These are phyloP conservation scores for Paraphaeosphaeria sporulosa DNA, from an alignment of 2,329 filamentous ascomycete genomes.

Conservation along the genomic window DNA sequence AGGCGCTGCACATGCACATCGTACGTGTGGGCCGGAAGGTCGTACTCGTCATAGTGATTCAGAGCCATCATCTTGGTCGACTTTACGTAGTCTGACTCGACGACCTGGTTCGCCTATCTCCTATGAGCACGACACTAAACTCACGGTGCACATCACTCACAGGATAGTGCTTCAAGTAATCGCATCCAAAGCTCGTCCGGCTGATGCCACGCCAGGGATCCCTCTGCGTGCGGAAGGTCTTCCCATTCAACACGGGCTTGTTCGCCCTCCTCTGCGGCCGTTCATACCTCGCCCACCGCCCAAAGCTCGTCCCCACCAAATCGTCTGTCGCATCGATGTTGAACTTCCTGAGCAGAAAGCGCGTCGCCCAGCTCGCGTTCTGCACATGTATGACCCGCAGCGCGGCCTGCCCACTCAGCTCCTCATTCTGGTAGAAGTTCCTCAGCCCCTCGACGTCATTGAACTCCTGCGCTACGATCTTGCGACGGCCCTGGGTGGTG, in stretches of 20 bases:
- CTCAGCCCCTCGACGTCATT: conserved; percentile 53
- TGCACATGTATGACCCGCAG: conserved; percentile 59
- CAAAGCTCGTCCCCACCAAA: conserved; percentile 59
- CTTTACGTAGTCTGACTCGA: conserved; percentile 24
- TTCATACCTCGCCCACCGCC: conserved; percentile 58
- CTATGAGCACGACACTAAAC: not conserved
- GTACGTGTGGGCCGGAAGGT: conserved; percentile 55
- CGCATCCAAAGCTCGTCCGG: conserved; percentile 59
- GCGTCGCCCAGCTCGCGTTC: conserved; percentile 60
- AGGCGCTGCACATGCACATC: conserved; percentile 61
- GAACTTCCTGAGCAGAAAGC: conserved; percentile 60
- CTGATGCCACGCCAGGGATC: conserved; percentile 61
- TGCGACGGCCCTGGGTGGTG: conserved; percentile 48
- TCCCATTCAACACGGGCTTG: conserved; percentile 60
- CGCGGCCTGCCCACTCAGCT: conserved; percentile 45
- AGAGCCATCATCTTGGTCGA: conserved; percentile 59
- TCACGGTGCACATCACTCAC: not conserved
- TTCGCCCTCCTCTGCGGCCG: conserved; percentile 57
- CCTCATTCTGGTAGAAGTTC: conserved; percentile 53
- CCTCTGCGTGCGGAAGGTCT: conserved; percentile 58
- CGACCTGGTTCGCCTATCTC: conserved; percentile 29
- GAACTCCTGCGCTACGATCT: conserved; percentile 59
- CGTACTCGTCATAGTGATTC: conserved; percentile 56
- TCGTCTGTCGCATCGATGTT: conserved; percentile 59
- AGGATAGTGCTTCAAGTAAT: conserved; percentile 59